Conservation (phyloP, 202 grass and related monocot genomes). For the Brachypodium distachyon region DNA sequence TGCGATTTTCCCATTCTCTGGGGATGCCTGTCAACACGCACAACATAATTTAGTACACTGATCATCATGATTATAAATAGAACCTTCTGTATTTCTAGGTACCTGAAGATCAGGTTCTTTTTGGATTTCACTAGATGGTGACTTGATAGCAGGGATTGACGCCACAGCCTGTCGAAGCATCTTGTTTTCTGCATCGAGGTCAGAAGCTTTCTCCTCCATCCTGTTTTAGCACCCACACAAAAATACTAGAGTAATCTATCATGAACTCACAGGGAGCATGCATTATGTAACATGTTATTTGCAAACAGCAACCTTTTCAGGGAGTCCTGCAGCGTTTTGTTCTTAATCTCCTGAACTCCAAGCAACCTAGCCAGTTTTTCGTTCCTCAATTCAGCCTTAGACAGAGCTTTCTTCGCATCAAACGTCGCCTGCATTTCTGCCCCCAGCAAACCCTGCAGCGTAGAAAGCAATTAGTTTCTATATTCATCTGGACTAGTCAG, state of each 20-base stretch:
- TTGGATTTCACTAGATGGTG: slow-evolving; percentile 17
- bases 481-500: not conserved
- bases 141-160: slow-evolving; percentile 26
- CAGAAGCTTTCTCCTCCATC: slow-evolving; percentile 57
- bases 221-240: slow-evolving; percentile 1
- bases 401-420: slow-evolving; percentile 12
- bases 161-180: slow-evolving; percentile 51
- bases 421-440: slow-evolving; percentile 38
- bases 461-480: not conserved
- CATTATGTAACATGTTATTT: not conserved
- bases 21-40: slow-evolving; percentile 27
- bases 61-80: not conserved
- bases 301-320: slow-evolving; percentile 26
- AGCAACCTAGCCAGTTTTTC: slow-evolving; percentile 39
- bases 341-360: slow-evolving; percentile 42
- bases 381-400: slow-evolving; percentile 45
- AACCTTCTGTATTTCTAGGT: not conserved
- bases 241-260: not conserved
- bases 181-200: slow-evolving; percentile 56
- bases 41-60: not conserved
- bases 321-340: slow-evolving; percentile 36
- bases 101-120: slow-evolving; percentile 31
- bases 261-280: not conserved
- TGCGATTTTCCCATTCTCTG: slow-evolving; percentile 29
- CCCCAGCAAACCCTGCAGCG: slow-evolving; percentile 37